Percentiles rank a stretch among this genome's conserved stretches.
These are phyloP conservation scores for Phalaenopsis aphrodite DNA, from an alignment of 106 monocot genomes.

Conservation along the genomic window DNA sequence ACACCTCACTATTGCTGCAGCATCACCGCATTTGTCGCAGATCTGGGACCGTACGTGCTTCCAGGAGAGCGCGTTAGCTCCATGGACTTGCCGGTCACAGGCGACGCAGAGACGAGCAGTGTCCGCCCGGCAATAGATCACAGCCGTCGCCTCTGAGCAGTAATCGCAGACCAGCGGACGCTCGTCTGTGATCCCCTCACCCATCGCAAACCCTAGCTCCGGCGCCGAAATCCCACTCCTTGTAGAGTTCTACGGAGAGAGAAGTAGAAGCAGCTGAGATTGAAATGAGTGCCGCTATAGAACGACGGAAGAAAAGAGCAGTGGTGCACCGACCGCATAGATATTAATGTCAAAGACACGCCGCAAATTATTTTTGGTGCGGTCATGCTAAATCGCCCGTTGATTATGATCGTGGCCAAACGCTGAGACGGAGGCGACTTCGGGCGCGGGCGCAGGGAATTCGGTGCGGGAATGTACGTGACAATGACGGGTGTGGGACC, in stretches of 20 bases:
- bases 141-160: slow-evolving; percentile 44
- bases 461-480: neutral
- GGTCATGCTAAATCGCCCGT: neutral
- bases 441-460: no score
- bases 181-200: neutral
- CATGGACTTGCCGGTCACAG: slow-evolving; percentile 74
- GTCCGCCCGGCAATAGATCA: slow-evolving; percentile 73
- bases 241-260: neutral
- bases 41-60: slow-evolving; percentile 67
- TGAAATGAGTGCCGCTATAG: no score
- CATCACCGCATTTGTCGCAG: slow-evolving; percentile 46
- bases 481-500: neutral
- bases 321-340: neutral
- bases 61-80: slow-evolving; percentile 57
- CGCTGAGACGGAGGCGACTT: no score
- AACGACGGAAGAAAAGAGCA: no score
- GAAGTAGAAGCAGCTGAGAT: neutral
- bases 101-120: slow-evolving; percentile 55
- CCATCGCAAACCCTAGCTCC: neutral
- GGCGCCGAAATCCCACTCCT: neutral
- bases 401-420: neutral
- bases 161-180: slow-evolving; percentile 37
- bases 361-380: neutral
- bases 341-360: neutral
- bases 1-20: slow-evolving; percentile 32